Evolutionary conservation across 805 yeast species (phyloP).

Genomic region (Komagataella pastoris): DNA sequence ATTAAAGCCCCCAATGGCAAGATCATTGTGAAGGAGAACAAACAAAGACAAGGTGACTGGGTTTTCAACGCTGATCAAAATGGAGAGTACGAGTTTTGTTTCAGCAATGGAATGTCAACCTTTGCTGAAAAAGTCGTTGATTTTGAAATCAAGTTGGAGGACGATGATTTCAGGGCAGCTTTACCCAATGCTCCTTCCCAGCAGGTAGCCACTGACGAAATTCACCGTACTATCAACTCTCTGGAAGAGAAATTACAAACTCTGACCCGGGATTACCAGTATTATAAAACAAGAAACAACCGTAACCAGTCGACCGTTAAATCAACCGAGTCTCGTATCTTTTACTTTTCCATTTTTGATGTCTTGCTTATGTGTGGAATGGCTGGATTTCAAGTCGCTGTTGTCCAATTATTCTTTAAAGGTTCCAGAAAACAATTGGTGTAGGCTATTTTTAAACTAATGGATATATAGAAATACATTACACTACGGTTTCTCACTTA

Average conservation of each 20-base stretch:
- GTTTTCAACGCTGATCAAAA: slow-evolving; percentile 44
- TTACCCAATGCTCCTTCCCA: slow-evolving; percentile 47
- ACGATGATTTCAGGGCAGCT: slow-evolving; percentile 43
- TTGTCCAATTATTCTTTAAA: slow-evolving; percentile 61
- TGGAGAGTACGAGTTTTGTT: slow-evolving; percentile 87
- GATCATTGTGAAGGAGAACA: slow-evolving; percentile 36
- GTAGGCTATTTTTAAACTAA: slow-evolving; percentile 9
- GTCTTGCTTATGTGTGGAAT: slow-evolving; percentile 51
- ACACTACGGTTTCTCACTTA: neutral
- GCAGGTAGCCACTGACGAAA: slow-evolving; percentile 40
- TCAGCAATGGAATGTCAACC: slow-evolving; percentile 69
- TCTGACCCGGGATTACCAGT: slow-evolving; percentile 49
- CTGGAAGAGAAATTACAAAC: slow-evolving; percentile 49
- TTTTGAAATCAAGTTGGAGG: slow-evolving; percentile 50
- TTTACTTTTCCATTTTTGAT: slow-evolving; percentile 53
- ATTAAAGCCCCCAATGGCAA: slow-evolving; percentile 45
- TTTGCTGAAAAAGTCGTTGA: slow-evolving; percentile 76
- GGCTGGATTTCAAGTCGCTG: slow-evolving; percentile 55
- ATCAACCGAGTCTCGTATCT: slow-evolving; percentile 50
- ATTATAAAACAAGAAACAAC: slow-evolving; percentile 81
- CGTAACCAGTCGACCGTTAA: slow-evolving; percentile 78
- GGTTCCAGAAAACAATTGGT: slow-evolving; percentile 59
- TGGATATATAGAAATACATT: neutral
- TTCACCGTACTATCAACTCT: slow-evolving; percentile 38
- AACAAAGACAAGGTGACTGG: slow-evolving; percentile 73